phyloP scores from a whole-genome alignment of 202 grass and related monocot species.

The Hordeum pubiflorum region DNA sequence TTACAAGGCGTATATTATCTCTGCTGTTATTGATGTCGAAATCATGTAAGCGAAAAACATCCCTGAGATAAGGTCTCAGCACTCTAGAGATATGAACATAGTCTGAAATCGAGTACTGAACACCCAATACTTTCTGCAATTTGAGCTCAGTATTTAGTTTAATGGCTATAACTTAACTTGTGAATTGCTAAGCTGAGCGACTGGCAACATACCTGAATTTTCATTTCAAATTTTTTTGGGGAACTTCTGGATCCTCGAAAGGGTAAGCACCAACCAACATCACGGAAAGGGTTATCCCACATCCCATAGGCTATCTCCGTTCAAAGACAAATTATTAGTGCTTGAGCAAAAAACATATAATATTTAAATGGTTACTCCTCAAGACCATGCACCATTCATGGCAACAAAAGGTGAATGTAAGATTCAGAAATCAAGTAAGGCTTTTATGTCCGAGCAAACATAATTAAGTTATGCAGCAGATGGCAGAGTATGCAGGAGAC shows the following conservation, averaged over 20 bases:
- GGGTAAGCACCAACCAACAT: constrained; percentile 58
- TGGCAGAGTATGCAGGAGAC: too few relatives aligned
- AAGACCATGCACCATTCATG: constrained; percentile 28
- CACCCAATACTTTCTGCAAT: too few relatives aligned
- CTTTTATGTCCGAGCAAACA: not conserved
- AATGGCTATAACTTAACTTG: too few relatives aligned
- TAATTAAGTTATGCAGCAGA: not conserved
- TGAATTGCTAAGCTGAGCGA: too few relatives aligned
- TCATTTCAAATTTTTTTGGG: constrained; percentile 26
- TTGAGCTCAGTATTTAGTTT: too few relatives aligned
- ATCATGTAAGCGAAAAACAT: too few relatives aligned
- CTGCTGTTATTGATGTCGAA: too few relatives aligned
- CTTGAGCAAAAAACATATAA: constrained; percentile 19
- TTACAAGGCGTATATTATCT: too few relatives aligned
- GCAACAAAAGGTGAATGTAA: not conserved
- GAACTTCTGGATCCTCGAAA: constrained; percentile 37
- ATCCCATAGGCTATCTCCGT: constrained; percentile 54
- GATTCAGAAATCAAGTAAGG: not conserved
- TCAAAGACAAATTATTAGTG: constrained; percentile 13
- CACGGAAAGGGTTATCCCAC: constrained; percentile 50
- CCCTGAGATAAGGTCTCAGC: too few relatives aligned
- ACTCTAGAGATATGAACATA: too few relatives aligned
- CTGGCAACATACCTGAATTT: too few relatives aligned
- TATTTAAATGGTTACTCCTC: constrained; percentile 35
- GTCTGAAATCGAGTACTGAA: too few relatives aligned